These are phyloP conservation scores for Coniella lustricola DNA, from an alignment of 2,329 filamentous ascomycete species.

Conservation along the genomic window DNA sequence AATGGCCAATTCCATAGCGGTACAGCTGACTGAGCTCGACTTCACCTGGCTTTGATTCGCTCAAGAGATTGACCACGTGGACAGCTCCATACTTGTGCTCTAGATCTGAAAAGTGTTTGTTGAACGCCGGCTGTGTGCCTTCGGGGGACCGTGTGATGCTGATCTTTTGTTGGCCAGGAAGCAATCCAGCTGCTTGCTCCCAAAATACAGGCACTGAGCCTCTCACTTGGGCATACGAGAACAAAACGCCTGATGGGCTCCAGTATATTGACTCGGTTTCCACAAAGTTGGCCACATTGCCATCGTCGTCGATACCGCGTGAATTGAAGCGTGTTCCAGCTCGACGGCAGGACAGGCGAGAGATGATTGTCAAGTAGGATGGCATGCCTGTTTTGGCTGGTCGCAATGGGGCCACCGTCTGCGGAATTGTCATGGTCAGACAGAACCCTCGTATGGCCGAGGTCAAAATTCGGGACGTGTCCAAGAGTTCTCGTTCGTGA, in stretches of 20 bases:
- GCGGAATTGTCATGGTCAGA: slow-evolving; percentile 76
- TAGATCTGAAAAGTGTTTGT: slow-evolving; percentile 88
- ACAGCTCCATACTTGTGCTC: slow-evolving; percentile 82
- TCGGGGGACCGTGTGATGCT: slow-evolving; percentile 80
- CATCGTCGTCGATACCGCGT: slow-evolving; percentile 95
- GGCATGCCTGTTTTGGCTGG: slow-evolving; percentile 63
- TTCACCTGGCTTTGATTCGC: slow-evolving; percentile 79
- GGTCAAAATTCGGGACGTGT: slow-evolving; percentile 79
- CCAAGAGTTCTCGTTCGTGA: slow-evolving; percentile 70
- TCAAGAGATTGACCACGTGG: slow-evolving; percentile 91
- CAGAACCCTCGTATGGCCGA: slow-evolving; percentile 93
- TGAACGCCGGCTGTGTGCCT: slow-evolving; percentile 88
- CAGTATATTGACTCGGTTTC: slow-evolving; percentile 93
- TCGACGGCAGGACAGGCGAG: slow-evolving; percentile 79
- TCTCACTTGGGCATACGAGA: slow-evolving; percentile 88
- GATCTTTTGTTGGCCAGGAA: slow-evolving; percentile 93
- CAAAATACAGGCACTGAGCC: slow-evolving; percentile 95
- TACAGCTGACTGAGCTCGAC: slow-evolving; percentile 76
- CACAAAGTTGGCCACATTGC: slow-evolving; percentile 97
- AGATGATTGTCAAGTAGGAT: slow-evolving; percentile 82
- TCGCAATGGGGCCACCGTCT: slow-evolving; percentile 64
- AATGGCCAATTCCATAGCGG: slow-evolving; percentile 67
- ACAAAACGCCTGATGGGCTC: slow-evolving; percentile 69
- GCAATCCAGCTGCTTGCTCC: slow-evolving; percentile 83
- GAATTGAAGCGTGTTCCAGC: slow-evolving; percentile 95